Conservation (phyloP, 2,329 filamentous ascomycete genomes). For the Allantophomopsis cytisporea region DNA sequence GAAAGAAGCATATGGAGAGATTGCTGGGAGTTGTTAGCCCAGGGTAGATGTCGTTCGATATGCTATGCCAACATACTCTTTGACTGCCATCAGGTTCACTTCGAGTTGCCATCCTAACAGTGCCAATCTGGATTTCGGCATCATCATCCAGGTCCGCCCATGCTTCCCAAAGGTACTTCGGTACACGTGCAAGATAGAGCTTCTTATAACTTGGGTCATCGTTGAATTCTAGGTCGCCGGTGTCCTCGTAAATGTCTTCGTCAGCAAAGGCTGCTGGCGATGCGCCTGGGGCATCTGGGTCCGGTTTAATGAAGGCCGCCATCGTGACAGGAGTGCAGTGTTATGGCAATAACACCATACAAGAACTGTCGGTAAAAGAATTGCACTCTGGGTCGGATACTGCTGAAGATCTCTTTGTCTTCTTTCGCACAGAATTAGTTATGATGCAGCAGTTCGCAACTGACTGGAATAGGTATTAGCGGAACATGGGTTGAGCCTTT, state of each 20-base stretch:
- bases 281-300: constrained; percentile 27
- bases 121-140: constrained; percentile 71
- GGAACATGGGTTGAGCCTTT: no score
- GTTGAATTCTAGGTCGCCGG: constrained; percentile 47
- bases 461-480: no score
- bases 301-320: constrained; percentile 30
- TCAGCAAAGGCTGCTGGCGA: constrained; percentile 33
- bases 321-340: constrained; percentile 7
- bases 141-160: constrained; percentile 69
- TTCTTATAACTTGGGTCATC: constrained; percentile 20
- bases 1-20: constrained; percentile 54
- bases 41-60: constrained; percentile 12
- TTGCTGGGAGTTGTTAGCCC: constrained; percentile 10
- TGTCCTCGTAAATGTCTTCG: constrained; percentile 59
- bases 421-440: not conserved
- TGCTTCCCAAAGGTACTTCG: constrained; percentile 67
- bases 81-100: constrained; percentile 36
- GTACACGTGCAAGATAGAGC: constrained; percentile 64
- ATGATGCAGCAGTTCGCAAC: no score
- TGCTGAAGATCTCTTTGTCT: not conserved
- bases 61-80: constrained; percentile 16
- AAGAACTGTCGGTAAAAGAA: not conserved
- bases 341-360: constrained; percentile 9
- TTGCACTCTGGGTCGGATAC: no score
- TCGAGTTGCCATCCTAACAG: constrained; percentile 37